A percentile compares a stretch with the other conserved stretches of the same genome.
Evolutionary conservation across 176 grass and related monocot genomes (phyloP).

Genomic region (Metroxylon sagu): DNA sequence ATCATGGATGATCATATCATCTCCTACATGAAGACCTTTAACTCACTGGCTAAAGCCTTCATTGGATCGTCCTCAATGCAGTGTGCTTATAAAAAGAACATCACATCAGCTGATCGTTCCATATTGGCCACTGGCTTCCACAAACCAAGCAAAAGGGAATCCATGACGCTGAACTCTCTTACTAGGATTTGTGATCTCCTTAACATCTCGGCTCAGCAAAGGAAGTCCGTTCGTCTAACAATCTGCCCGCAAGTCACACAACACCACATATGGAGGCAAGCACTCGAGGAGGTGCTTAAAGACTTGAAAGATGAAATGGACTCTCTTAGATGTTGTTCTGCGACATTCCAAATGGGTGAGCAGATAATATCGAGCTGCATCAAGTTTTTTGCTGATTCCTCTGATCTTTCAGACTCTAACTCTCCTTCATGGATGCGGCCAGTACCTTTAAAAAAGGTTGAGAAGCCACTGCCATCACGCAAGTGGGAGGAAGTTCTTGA

Average conservation of each 20-base stretch:
- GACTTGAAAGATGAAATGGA: slow-evolving; percentile 47
- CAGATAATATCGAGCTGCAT: slow-evolving; percentile 55
- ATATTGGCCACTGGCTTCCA: not conserved
- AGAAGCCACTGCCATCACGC: slow-evolving; percentile 17
- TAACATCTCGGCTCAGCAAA: slow-evolving; percentile 54
- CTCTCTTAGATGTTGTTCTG: slow-evolving; percentile 17
- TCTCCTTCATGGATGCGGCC: slow-evolving; percentile 77
- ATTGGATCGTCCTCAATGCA: slow-evolving; percentile 1
- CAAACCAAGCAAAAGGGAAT: slow-evolving; percentile 16
- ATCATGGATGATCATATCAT: slow-evolving; percentile 23
- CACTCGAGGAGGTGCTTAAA: slow-evolving; percentile 54
- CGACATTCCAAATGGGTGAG: slow-evolving; percentile 39
- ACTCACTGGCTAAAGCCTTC: slow-evolving; percentile 45
- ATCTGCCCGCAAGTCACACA: slow-evolving; percentile 80
- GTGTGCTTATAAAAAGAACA: not conserved
- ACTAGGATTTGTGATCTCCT: slow-evolving; percentile 52
- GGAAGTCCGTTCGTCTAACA: slow-evolving; percentile 52
- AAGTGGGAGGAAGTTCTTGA: slow-evolving; percentile 80
- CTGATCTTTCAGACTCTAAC: slow-evolving; percentile 11
- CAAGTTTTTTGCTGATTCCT: slow-evolving; percentile 32
- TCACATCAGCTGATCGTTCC: not conserved
- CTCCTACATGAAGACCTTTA: slow-evolving; percentile 36
- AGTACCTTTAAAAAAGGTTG: slow-evolving; percentile 29
- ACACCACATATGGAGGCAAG: slow-evolving; percentile 64
- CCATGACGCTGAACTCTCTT: slow-evolving; percentile 39